Base-by-base conservation (phyloP, 805 yeast genomes). In the Lipomyces mesembrius region DNA sequence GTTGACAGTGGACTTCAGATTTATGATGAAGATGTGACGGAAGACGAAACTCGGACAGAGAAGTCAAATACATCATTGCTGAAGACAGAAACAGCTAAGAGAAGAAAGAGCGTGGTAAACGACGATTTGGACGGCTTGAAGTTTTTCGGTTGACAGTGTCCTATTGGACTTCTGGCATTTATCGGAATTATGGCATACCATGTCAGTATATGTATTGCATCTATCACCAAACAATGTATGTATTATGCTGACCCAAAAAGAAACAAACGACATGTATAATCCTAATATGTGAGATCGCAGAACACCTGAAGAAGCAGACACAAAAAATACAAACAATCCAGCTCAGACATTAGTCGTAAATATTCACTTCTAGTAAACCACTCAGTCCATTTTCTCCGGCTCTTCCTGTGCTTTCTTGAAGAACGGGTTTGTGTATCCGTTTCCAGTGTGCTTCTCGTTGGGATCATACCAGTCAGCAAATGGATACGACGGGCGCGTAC, bases 401-500 rank as follows among this genome's bases (percentile, higher is more conserved):
- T 43, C 49, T 17, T 43, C 34, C 29, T 52, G 8, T 17, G 55
- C 29, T 11, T 25, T 52, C 34, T 52, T 52, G 55, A 52, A 52
- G 32, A 52, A 65, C 34, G 71, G 71, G 43, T 68, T 68, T 14
- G 65, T 35, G 35, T 68, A 68, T 4, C 71, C 71, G 8, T 63
- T 35, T 3, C 67, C 68, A 11, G 67, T 62, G 39, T 68, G 66
- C 51, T 66, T 63, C 43, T 60, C 63, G n/a, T 60, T 49, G 5
- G 29, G 52, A 58, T 71, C 68, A 64, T 71, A 71, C 73, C 73
- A 71, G 29, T 67, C 70, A 7, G 73, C 73, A 52, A 71, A 71
- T 35, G 74, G 74, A 73, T 87, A 87, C 2, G 85, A 79, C 22
- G 87, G 85, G 59, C 83, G 73, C 0, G 91, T 87, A 71, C 82